Evolutionary conservation across 78 protist species (phyloP), one percentile per base, ranked within the genome.

Genomic region (Dictyostelium capitatum): DNA sequence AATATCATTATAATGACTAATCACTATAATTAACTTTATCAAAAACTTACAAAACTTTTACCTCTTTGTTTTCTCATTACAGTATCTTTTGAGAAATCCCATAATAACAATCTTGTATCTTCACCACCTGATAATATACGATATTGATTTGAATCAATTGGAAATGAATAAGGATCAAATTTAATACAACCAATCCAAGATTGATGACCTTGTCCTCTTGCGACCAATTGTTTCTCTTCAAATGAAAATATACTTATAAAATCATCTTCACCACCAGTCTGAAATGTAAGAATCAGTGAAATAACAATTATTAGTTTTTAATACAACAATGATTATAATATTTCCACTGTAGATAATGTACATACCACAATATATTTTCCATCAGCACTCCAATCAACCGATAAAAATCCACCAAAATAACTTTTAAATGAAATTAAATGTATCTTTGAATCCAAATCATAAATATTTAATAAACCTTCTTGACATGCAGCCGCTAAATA

Each of bases 191-290:
- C 48, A 6, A 94, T 84, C 96, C 96, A 94, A 6, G 96, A 94
- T 28, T 64, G 87, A 54, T 94, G 96, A n/a, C 94, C 94, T 41
- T 80, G 80, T 14, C 96, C 91, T 17, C 96, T 41, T 30, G 91
- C 57, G 11, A 87, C 65, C 1, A 83, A 23, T 17, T 37, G 57
- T 10, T 19, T 19, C 20, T 94, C 94, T 54, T 70, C 89, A 41
- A 83, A 74, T 19, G 94, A 94, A 80, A 92, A 94, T 1, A 94
- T 56, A 53, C 90, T 82, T 48, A 94, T 79, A 41, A 30, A 87
- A 70, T 94, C 96, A 54, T 94, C 96, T 23, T 94, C 96, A 19
- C 96, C 94, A 19, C 96, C 96, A 62, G 85, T 94, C 64, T 80
- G n/a, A 73, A 43, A 23, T 70, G 43, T 37, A 37, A 37, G 56